These are phyloP conservation scores for Alternaria metachromatica DNA, from an alignment of 2,329 filamentous ascomycete species.

Conservation along the genomic window DNA sequence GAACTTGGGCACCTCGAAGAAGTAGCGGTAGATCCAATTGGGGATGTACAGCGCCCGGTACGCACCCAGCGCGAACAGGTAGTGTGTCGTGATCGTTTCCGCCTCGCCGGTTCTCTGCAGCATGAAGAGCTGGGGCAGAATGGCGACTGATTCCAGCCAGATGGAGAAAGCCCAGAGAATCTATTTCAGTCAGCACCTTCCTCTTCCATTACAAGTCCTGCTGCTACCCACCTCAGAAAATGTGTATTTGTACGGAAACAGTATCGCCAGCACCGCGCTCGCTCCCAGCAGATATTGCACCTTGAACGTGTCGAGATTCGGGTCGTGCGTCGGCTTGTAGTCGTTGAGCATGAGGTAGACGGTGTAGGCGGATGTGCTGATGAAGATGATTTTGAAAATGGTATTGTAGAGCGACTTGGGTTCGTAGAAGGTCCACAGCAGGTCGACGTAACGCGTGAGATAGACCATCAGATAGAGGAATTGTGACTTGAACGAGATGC, in stretches of 20 bases:
- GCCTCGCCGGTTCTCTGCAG: slow-evolving; percentile 96
- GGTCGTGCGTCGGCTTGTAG: slow-evolving; percentile 97
- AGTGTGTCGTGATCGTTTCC: slow-evolving; percentile 99
- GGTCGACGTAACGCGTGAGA: slow-evolving; percentile 86
- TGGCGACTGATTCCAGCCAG: slow-evolving; percentile 96
- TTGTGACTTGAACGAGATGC: slow-evolving; percentile 99
- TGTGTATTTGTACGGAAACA: slow-evolving; percentile 87
- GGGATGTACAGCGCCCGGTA: slow-evolving; percentile 97
- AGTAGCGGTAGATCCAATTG: slow-evolving; percentile 96
- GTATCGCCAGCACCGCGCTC: slow-evolving; percentile 76
- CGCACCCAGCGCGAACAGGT: slow-evolving; percentile 88
- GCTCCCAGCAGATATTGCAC: slow-evolving; percentile 91
- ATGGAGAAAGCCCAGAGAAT: slow-evolving; percentile 98
- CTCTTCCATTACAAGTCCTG: neutral
- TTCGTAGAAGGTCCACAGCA: slow-evolving; percentile 82
- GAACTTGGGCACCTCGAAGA: slow-evolving; percentile 70
- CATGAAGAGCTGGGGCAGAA: slow-evolving; percentile 97
- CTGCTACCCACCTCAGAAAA: slow-evolving; percentile 63
- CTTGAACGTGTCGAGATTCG: slow-evolving; percentile 96
- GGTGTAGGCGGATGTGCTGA: slow-evolving; percentile 87
- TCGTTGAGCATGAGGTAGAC: slow-evolving; percentile 98
- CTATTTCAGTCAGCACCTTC: slow-evolving; percentile 53
- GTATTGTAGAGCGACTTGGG: slow-evolving; percentile 82
- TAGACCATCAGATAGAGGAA: slow-evolving; percentile 94
- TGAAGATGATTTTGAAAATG: slow-evolving; percentile 94